A percentile compares a stretch with the other conserved stretches of the same genome.
Conservation (phyloP, 2,329 filamentous ascomycete species). For the Geoglossum cookeanum region DNA sequence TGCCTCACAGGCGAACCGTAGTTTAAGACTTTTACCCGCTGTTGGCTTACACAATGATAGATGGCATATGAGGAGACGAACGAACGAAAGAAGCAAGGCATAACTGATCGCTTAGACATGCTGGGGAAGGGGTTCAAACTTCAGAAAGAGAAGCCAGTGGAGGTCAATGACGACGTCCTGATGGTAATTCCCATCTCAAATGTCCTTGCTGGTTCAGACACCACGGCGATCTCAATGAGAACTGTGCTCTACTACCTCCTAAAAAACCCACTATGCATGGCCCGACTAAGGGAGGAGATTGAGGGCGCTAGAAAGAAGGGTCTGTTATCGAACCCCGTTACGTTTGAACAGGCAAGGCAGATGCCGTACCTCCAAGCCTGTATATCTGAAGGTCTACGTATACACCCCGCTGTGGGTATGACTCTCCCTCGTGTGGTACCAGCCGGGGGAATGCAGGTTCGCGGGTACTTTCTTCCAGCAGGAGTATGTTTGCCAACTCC, state of each 20-base stretch:
- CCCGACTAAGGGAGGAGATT: constrained; percentile 26
- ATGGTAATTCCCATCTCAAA: constrained; percentile 9
- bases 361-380: constrained; percentile 30
- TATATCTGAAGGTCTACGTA: constrained; percentile 30
- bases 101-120: neutral
- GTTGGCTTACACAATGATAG: no score
- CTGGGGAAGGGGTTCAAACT: neutral
- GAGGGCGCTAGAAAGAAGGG: constrained; percentile 16
- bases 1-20: no score
- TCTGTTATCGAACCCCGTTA: constrained; percentile 7
- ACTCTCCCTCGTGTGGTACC: constrained; percentile 32
- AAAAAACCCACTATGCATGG: constrained; percentile 24
- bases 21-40: no score
- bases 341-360: constrained; percentile 11
- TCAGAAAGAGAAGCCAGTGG: constrained; percentile 6
- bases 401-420: constrained; percentile 30
- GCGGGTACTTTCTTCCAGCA: neutral
- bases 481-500: neutral
- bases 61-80: neutral
- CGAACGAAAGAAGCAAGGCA: neutral
- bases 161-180: constrained; percentile 11
- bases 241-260: constrained; percentile 35
- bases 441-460: constrained; percentile 13
- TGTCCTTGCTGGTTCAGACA: constrained; percentile 30
- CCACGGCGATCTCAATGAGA: constrained; percentile 32